Base-by-base conservation (phyloP, 352 stramenopile species). In the Plasmopara halstedii region DNA sequence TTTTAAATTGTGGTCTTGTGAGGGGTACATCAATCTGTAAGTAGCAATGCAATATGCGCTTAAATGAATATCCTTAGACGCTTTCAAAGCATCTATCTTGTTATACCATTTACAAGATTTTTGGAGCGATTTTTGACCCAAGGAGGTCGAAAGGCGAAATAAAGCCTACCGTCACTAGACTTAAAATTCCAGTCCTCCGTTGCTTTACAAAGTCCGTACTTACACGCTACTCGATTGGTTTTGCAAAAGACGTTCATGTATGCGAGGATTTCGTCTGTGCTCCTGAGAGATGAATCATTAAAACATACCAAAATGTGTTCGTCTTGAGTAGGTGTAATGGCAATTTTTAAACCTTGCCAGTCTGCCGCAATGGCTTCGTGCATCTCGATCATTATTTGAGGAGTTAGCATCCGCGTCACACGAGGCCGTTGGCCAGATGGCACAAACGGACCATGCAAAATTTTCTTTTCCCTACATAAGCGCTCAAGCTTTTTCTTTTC, bases 181-280 rank as follows among this genome's bases (percentile, higher is more conserved):
- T 83, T 85, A 15, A 56, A 50, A 32, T 79, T 87, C 80, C 80
- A 91, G 64, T 89, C 80, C 46, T 91, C 80, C 3, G 80, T 71
- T 13, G 89, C 69, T 43, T 85, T 87, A 4, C 86, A 71, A 21
- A 91, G 58, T 2, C 64, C 57, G 67, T 85, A 91, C 53, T 88
- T 91, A 53, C 54, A 70, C 35, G 71, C 42, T 21, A 88, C 54
- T 46, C 72, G 64, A 33, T 88, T 77, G 42, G 61, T 81, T 39
- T 78, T 75, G 37, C 70, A 63, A 6, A 91, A 74, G 5, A 89
- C 77, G 46, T 89, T 88, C 77, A 91, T 91, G 57, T 89, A 91
- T 18, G 80, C 74, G 21, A 83, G 66, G 19, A 91, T 58, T 2
- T 69, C 74, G 22, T 53, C 67, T 38, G 88, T 77, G 37, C 64